phyloP scores from a whole-genome alignment of 2,329 filamentous ascomycete species.

The Xylaria sp. region DNA sequence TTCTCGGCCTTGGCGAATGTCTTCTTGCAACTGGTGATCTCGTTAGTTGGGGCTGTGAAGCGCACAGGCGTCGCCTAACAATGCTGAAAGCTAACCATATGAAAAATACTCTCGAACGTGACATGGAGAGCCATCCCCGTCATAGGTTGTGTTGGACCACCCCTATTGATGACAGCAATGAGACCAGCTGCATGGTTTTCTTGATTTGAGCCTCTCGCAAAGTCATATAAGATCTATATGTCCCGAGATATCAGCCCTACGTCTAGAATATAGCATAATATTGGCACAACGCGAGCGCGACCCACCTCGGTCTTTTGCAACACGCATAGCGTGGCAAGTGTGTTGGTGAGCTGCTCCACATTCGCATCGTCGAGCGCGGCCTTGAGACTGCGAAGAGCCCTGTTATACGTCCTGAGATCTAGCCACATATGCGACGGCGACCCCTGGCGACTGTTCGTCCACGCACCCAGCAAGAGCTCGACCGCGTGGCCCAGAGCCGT shows the following conservation, averaged over 20 bases:
- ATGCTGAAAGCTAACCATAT: conserved; percentile 41
- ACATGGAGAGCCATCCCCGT: conserved; percentile 43
- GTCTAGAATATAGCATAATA: background rate
- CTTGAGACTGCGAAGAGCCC: conserved; percentile 42
- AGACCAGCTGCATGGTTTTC: conserved; percentile 46
- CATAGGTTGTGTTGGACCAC: conserved; percentile 41
- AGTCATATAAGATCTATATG: conserved; percentile 43
- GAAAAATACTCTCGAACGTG: conserved; percentile 45
- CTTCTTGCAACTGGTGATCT: conserved; percentile 43
- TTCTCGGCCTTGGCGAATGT: conserved; percentile 43
- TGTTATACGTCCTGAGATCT: conserved; percentile 43
- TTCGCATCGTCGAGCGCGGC: conserved; percentile 41
- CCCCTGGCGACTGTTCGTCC: conserved; percentile 43
- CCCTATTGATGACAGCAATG: conserved; percentile 43
- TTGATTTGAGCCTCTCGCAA: conserved; percentile 43
- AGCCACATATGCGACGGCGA: conserved; percentile 41
- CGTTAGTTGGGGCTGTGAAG: conserved; percentile 29
- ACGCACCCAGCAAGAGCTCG: conserved; percentile 42
- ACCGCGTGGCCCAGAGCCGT: conserved; percentile 40
- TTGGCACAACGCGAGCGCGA: background rate
- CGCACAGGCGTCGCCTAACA: background rate
- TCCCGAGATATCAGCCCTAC: conserved; percentile 2
- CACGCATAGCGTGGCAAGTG: conserved; percentile 43
- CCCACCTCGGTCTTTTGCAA: conserved; percentile 46
- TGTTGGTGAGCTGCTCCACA: conserved; percentile 37